Evolutionary conservation across 371 early-diverging fungal species (phyloP).

Genomic region (Saksenaea vasiformis): DNA sequence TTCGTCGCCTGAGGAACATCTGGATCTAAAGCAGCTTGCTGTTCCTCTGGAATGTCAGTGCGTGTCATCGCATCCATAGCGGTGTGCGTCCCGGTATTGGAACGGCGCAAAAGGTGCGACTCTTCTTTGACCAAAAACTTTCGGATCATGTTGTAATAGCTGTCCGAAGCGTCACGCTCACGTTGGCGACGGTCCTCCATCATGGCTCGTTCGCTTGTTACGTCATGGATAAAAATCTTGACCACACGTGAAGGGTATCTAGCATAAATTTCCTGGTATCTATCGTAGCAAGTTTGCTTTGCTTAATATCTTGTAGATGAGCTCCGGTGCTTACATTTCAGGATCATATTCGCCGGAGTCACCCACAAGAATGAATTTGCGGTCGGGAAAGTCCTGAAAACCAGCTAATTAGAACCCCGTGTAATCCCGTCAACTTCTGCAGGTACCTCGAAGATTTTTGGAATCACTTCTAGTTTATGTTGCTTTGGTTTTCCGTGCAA

Average conservation of each 20-base stretch:
- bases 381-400: constrained; percentile 50
- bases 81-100: constrained; percentile 18
- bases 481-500: constrained; percentile 34
- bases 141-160: constrained; percentile 27
- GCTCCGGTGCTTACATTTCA: constrained; percentile 46
- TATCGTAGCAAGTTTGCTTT: constrained; percentile 6
- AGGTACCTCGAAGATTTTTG: constrained; percentile 29
- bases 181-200: constrained; percentile 28
- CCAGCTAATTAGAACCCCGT: neutral
- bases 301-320: too few relatives aligned
- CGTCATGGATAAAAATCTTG: constrained; percentile 71
- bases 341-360: constrained; percentile 75
- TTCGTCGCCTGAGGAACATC: constrained; percentile 32
- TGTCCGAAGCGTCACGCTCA: constrained; percentile 18
- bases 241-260: constrained; percentile 54
- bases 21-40: constrained; percentile 33
- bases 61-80: constrained; percentile 46
- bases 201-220: constrained; percentile 47
- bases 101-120: constrained; percentile 4
- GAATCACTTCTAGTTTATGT: constrained; percentile 42
- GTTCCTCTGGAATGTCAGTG: constrained; percentile 39
- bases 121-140: constrained; percentile 34
- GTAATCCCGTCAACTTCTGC: neutral
- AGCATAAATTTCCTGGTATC: constrained; percentile 49
- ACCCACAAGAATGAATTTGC: constrained; percentile 74